These are phyloP conservation scores for Plasmopara halstedii DNA, from an alignment of 352 stramenopile species.

Conservation along the genomic window DNA sequence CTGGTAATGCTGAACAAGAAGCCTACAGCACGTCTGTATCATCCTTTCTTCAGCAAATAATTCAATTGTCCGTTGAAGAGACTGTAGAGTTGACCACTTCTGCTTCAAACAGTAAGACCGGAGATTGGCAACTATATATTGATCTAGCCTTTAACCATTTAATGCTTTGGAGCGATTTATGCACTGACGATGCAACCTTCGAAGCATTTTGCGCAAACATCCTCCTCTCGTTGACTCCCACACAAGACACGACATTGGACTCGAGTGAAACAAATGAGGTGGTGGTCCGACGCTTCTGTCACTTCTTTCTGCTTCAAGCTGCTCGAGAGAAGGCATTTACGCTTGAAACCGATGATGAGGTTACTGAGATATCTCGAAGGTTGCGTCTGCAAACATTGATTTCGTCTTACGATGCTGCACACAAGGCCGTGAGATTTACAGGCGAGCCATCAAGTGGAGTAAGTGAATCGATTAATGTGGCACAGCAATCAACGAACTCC, in stretches of 20 bases:
- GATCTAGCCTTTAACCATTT: conserved; percentile 46
- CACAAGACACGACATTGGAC: conserved; percentile 2
- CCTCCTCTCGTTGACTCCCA: conserved; percentile 11
- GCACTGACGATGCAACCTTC: conserved; percentile 18
- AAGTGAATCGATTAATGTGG: neutral
- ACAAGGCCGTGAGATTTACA: conserved; percentile 1
- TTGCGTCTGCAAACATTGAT: conserved; percentile 18
- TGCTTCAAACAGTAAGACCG: neutral
- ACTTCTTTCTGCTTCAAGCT: conserved; percentile 39
- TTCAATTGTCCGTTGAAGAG: conserved; percentile 29
- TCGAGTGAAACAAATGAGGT: conserved; percentile 4
- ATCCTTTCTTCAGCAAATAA: conserved; percentile 31
- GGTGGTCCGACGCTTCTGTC: conserved; percentile 28
- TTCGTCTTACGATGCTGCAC: conserved; percentile 18
- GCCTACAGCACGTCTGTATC: conserved; percentile 2
- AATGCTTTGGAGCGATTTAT: conserved; percentile 28
- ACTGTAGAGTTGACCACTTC: conserved; percentile 3
- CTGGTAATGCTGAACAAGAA: neutral
- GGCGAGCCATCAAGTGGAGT: conserved; percentile 1
- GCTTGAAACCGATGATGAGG: conserved; percentile 2
- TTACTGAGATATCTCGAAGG: conserved; percentile 7
- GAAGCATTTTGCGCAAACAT: conserved; percentile 33
- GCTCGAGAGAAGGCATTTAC: conserved; percentile 16
- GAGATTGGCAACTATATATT: conserved; percentile 23
- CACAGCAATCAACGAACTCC: neutral